Base-by-base conservation (phyloP, 768 basidiomycete genomes). In the Ephemerocybe angulata region DNA sequence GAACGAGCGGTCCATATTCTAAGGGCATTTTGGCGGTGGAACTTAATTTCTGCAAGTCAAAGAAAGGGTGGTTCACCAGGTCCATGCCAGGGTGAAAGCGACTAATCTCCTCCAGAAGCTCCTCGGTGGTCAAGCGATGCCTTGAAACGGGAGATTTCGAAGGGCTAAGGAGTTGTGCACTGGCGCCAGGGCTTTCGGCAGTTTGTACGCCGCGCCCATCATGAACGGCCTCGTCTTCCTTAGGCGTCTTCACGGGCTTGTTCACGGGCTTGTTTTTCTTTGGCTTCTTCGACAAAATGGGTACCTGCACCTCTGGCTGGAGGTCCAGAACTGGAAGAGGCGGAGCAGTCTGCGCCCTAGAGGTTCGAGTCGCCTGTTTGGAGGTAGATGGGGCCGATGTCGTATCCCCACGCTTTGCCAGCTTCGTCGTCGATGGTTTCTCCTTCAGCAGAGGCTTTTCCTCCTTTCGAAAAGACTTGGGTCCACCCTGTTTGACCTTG, bases 1-100 rank as follows among this genome's bases (percentile, higher is more conserved):
- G 89, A 1, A 92, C 90, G 44, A 93, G 72, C 29, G 91, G 90
- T 1, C 86, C 88, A 61, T 93, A 93, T 60, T 91, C 88, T 41
- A 92, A 70, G 12, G 90, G 88, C 77, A 90, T 85, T 63, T 84
- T 88, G 48, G 84, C 80, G n/a, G 87, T 81, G 24, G 88, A 83
- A 61, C 84, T 85, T 55, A 93, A 77, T 67, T 81, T 85, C 53
- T 81, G 75, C 25, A 79, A 61, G 62, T 91, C 87, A 63, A 93
- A 93, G 69, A 93, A 86, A 0, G 88, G 78, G 59, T 91, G 84
- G 38, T 81, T 82, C 6, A 81, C 68, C 42, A 92, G 72, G 61
- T 87, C 82, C 76, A 91, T 79, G 50, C 67, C 69, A 2, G 86
- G 85, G 62, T 82, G 80, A 52, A 77, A 73, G 13, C 80, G 67